Percentiles rank a stretch among this genome's conserved stretches.
Evolutionary conservation across 2,329 filamentous ascomycete species (phyloP).

Genomic region (Lecanosticta acicola): DNA sequence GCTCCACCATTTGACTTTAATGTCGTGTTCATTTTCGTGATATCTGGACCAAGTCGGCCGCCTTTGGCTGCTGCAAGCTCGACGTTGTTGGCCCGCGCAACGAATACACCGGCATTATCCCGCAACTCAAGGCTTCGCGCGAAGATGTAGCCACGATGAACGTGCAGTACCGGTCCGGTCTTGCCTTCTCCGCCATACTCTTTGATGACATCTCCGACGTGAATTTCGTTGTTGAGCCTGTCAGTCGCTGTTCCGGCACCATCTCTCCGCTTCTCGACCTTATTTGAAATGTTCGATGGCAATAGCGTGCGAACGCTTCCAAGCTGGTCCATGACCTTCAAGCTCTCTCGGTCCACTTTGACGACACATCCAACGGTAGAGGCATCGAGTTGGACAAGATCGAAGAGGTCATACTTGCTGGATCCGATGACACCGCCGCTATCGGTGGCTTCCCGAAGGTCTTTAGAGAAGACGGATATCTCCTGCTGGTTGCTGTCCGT

Average conservation of each 20-base stretch:
- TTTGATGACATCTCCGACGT: slow-evolving; percentile 84
- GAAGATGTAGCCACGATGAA: slow-evolving; percentile 89
- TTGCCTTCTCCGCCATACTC: slow-evolving; percentile 81
- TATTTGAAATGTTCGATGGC: slow-evolving; percentile 87
- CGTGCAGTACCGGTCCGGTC: slow-evolving; percentile 84
- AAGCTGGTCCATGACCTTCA: slow-evolving; percentile 86
- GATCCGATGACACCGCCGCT: slow-evolving; percentile 77
- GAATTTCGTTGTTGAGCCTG: slow-evolving; percentile 86
- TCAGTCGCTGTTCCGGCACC: slow-evolving; percentile 80
- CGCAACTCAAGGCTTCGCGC: slow-evolving; percentile 75
- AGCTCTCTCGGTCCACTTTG: slow-evolving; percentile 88
- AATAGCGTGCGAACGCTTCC: slow-evolving; percentile 75
- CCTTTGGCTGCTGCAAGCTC: slow-evolving; percentile 92
- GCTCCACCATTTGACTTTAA: slow-evolving; percentile 55
- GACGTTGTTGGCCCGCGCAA: slow-evolving; percentile 78
- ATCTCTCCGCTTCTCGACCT: slow-evolving; percentile 67
- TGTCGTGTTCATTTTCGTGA: slow-evolving; percentile 88
- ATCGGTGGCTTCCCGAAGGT: slow-evolving; percentile 87
- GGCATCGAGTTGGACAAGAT: slow-evolving; percentile 88
- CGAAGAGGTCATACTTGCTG: slow-evolving; percentile 87
- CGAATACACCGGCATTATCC: slow-evolving; percentile 86
- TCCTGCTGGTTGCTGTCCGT: slow-evolving; percentile 90
- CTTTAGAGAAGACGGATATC: slow-evolving; percentile 96
- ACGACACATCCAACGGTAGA: slow-evolving; percentile 89
- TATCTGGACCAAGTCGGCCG: slow-evolving; percentile 72